Conservation (phyloP, 305 asterid species). For the Ilex paraguariensis region DNA sequence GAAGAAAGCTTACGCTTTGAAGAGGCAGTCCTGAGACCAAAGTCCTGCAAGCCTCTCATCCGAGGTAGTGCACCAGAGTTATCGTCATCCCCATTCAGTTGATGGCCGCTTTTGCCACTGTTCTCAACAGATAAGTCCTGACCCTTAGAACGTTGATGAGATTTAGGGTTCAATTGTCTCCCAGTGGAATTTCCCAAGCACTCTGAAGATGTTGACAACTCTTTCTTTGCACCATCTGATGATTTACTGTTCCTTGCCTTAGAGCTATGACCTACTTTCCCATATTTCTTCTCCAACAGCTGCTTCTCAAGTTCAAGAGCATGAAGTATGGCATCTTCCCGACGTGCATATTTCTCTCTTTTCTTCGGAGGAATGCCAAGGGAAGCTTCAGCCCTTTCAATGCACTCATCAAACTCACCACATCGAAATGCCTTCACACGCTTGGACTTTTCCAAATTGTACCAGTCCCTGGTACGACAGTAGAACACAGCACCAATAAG, state of each 20-base stretch:
- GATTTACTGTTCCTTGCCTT: conserved; percentile 29
- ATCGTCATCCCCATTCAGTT: conserved; percentile 55
- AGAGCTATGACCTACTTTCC: conserved; percentile 43
- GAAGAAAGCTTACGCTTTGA: conserved; percentile 33
- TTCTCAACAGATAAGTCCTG: conserved; percentile 33
- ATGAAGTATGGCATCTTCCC: conserved; percentile 98
- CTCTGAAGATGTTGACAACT: conserved; percentile 29
- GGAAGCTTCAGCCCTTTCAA: conserved; percentile 91
- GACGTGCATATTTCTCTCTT: conserved; percentile 96
- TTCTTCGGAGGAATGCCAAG: conserved; percentile 94
- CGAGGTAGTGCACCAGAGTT: conserved; percentile 51
- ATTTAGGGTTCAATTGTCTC: conserved; percentile 24
- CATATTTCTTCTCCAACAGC: conserved; percentile 60
- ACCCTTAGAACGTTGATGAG: conserved; percentile 33
- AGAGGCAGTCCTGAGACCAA: conserved; percentile 61
- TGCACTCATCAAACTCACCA: conserved; percentile 93
- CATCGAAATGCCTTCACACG: conserved; percentile 93
- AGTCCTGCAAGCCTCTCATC: conserved; percentile 83
- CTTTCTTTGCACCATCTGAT: conserved; percentile 33
- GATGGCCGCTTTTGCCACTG: conserved; percentile 46
- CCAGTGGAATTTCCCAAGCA: conserved; percentile 39
- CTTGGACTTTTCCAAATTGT: conserved; percentile 95
- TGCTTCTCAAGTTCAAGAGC: conserved; percentile 93
- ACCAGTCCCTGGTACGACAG: conserved; percentile 70
- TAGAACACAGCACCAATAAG: conserved; percentile 17